Evolutionary conservation across 108 stramenopile genomes (phyloP).

Genomic region (Stephanodiscus minutulus): DNA sequence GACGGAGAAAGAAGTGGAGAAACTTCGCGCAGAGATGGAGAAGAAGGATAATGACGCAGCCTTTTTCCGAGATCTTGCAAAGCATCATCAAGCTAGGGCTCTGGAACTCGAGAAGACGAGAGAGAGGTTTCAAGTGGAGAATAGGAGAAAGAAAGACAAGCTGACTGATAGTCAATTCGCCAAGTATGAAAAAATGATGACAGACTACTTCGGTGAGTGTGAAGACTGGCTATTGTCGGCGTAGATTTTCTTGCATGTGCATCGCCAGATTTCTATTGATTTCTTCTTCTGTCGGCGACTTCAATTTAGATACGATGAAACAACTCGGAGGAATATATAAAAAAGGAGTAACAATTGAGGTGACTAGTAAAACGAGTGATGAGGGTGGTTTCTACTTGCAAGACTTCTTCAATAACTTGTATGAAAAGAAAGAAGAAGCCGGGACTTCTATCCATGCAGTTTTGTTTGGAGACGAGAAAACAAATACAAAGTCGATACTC

Average conservation of each 20-base stretch:
- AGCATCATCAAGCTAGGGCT: neutral
- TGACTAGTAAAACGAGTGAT: neutral
- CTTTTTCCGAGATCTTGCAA: slow-evolving; percentile 2
- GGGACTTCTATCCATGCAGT: neutral
- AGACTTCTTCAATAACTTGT: slow-evolving; percentile 12
- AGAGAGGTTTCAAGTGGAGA: slow-evolving; percentile 2
- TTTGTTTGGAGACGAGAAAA: neutral
- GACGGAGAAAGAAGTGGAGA: neutral
- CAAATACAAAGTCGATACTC: neutral
- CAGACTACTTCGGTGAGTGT: neutral
- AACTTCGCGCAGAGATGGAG: neutral
- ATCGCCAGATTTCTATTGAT: neutral
- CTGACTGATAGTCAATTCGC: slow-evolving; percentile 3
- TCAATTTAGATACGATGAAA: neutral
- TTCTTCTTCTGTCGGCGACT: neutral
- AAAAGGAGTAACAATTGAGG: neutral
- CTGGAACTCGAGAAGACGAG: neutral
- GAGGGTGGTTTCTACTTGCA: slow-evolving; percentile 12
- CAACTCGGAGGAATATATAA: neutral
- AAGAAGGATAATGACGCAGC: slow-evolving; percentile 3
- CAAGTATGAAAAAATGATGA: slow-evolving; percentile 4
- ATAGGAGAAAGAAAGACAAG: neutral
- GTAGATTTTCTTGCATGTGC: neutral
- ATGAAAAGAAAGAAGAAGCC: neutral
- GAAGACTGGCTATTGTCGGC: neutral